These are phyloP conservation scores for Sugiyamaella floridensis DNA, from an alignment of 805 yeast genomes.

Conservation along the genomic window DNA sequence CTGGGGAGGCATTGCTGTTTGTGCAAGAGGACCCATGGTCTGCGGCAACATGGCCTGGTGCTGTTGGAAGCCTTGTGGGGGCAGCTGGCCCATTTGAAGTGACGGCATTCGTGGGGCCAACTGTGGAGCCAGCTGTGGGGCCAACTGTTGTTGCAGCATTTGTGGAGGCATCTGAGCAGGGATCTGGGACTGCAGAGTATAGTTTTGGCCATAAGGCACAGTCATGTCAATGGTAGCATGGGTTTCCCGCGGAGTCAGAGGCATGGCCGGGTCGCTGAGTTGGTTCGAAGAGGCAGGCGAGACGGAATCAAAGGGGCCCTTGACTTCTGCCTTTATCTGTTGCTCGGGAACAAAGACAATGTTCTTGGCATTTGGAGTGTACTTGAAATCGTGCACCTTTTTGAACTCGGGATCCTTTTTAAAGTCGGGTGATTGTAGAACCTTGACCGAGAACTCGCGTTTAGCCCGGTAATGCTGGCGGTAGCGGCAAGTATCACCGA, in stretches of 20 bases:
- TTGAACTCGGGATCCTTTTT: not conserved
- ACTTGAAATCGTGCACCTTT: too few species aligned
- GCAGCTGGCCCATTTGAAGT: not conserved
- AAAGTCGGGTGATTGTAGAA: slow-evolving; percentile 12
- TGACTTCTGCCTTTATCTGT: not conserved
- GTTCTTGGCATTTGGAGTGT: too few species aligned
- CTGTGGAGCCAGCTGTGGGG: not conserved
- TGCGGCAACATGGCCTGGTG: not conserved
- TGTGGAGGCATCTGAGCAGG: not conserved
- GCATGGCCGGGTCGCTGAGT: not conserved
- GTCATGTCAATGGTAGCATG: not conserved
- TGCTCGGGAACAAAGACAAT: too few species aligned
- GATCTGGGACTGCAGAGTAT: not conserved
- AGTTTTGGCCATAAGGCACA: not conserved
- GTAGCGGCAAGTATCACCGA: slow-evolving; percentile 13
- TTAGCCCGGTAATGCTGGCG: slow-evolving; percentile 17
- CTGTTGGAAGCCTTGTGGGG: not conserved
- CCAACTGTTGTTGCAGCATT: not conserved
- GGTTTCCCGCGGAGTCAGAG: not conserved
- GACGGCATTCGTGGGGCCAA: not conserved
- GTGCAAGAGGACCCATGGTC: not conserved
- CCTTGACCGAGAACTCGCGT: slow-evolving; percentile 14
- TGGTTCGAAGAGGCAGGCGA: not conserved
- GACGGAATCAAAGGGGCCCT: not conserved
- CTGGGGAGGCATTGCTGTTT: too few species aligned